Evolutionary conservation across 176 grass and related monocot species (phyloP), one percentile per base, ranked within the genome.

Genomic region (Dendrocalamus sinicus): DNA sequence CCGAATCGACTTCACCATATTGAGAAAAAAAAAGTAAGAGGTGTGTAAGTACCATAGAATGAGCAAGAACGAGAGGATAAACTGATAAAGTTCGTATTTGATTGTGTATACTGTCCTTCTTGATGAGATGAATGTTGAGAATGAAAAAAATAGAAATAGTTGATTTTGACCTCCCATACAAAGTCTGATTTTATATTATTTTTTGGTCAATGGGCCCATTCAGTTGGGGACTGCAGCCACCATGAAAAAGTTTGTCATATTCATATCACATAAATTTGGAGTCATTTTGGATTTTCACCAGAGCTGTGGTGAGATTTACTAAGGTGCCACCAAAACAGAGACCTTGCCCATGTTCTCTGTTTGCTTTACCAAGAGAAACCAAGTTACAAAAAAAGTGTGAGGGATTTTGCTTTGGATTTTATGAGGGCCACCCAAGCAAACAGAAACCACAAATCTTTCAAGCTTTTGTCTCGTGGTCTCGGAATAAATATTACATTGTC

Each of bases 1-100:
- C 96, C 96, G 88, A 99, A 99, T 75, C 94, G 96, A 91, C 96
- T 99, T 84, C 46, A 87, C 47, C 67, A 91, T 66, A 51, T 83
- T 20, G 23, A 84, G 15, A 83, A 76, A 53, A 35, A 26, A 35
- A 86, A 78, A 46, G 6, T 76, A 83, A 43, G 19, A 83, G 32
- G 51, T 7, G 70, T 65, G 73, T 80, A 83, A 86, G 62, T 88
- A 78, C 48, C 66, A 53, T 78, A 57, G 17, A 80, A 59, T 64
- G 24, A 77, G 64, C 65, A 85, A 90, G 35, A 50, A 57, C 24
- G 4, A 62, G 47, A 84, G 58, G 66, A 93, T 58, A 75, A 84
- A 52, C 3, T 65, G 51, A 46, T 24, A 77, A 54, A 74, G 4
- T 51, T 72, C 61, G 81, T 48, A 78, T 63, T 30, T 53, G 13